Conservation (phyloP, 2,329 filamentous ascomycete species). For the Beauveria sp. region DNA sequence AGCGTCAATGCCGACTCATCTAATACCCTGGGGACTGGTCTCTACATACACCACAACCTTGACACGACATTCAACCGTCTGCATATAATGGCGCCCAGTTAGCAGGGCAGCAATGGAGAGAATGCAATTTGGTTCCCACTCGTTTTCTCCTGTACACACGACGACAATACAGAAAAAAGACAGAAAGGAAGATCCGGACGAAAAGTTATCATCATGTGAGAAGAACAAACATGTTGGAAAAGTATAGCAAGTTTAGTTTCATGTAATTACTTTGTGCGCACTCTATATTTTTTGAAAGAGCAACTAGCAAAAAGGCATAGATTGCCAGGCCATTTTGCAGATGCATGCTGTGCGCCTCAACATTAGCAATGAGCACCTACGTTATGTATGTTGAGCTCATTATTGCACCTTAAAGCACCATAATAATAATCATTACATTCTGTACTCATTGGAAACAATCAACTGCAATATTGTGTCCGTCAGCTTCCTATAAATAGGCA, state of each 20-base stretch:
- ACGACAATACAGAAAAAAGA: background rate
- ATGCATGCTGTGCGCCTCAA: background rate
- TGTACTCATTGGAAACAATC: too few species aligned
- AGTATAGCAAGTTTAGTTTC: background rate
- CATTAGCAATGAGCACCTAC: background rate
- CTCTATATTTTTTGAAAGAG: background rate
- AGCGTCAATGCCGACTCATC: slow-evolving; percentile 7
- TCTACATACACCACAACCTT: background rate
- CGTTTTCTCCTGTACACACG: background rate
- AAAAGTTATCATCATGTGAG: background rate
- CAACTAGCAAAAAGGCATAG: background rate
- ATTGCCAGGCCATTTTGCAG: background rate
- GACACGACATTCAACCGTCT: slow-evolving; percentile 6
- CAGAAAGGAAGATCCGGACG: background rate
- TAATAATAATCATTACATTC: too few species aligned
- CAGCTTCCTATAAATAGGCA: too few species aligned
- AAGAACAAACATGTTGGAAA: background rate
- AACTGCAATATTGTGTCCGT: too few species aligned
- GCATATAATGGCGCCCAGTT: background rate
- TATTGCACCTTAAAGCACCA: too few species aligned
- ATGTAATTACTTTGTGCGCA: background rate
- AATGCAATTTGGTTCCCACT: background rate
- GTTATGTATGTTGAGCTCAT: background rate
- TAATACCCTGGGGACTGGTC: slow-evolving; percentile 6
- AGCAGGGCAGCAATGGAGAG: background rate